Conservation (phyloP, 352 stramenopile species). For the Globisporangium alternatum region DNA sequence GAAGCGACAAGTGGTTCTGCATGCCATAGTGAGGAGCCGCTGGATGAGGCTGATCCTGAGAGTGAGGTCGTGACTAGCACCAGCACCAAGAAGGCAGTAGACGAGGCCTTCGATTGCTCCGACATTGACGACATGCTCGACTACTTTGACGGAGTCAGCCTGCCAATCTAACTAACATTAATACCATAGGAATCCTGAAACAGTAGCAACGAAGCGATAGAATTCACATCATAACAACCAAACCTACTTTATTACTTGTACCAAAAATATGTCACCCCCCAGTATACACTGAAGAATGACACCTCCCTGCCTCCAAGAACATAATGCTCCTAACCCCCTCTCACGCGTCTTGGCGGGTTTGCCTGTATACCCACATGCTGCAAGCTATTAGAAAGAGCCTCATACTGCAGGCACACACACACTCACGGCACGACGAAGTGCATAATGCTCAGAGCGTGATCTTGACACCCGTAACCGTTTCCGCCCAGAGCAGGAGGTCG, state of each 20-base stretch:
- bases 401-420: neutral
- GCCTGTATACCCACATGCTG: no score
- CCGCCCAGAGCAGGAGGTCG: conserved; percentile 56
- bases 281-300: no score
- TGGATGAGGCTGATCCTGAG: neutral
- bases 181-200: neutral
- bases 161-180: conserved; percentile 43
- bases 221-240: neutral
- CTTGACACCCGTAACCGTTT: conserved; percentile 34
- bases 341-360: no score
- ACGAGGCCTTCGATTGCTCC: conserved; percentile 10
- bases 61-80: neutral
- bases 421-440: neutral
- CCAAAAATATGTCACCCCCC: no score
- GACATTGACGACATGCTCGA: conserved; percentile 77
- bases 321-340: no score
- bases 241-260: no score
- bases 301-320: no score
- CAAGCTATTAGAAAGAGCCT: no score
- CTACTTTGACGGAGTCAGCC: conserved; percentile 65
- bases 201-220: no score
- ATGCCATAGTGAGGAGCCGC: neutral
- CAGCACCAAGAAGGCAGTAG: neutral
- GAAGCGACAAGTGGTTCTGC: neutral
- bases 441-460: conserved; percentile 27